phyloP scores from a whole-genome alignment of 306 rosid genomes.

The Quercus alba region DNA sequence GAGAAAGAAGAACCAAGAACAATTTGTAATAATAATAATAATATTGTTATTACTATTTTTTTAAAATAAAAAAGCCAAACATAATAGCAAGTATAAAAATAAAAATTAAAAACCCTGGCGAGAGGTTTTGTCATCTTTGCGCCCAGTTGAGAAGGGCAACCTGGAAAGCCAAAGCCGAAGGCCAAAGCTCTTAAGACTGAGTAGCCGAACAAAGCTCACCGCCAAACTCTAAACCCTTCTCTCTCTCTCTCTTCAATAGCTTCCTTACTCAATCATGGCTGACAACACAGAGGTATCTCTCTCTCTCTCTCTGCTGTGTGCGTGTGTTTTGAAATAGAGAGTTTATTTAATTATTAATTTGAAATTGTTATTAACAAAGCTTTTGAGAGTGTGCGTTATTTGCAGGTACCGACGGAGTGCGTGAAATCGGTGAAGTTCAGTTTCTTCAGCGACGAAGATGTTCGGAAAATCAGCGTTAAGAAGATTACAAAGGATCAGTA shows the following conservation, averaged over 20 bases:
- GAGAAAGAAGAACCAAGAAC: too few species aligned
- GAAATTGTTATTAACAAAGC: background rate
- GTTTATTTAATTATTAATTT: background rate
- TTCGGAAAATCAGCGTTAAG: conserved; percentile 46
- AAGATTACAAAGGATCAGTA: conserved; percentile 45
- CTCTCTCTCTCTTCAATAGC: background rate
- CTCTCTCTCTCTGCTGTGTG: background rate
- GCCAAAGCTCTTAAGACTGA: too few species aligned
- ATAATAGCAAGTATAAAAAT: too few species aligned
- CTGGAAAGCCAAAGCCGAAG: too few species aligned
- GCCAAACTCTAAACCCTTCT: too few species aligned
- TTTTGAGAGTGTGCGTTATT: background rate
- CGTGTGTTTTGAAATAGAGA: background rate
- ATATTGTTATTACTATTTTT: too few species aligned
- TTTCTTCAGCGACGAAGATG: conserved; percentile 59
- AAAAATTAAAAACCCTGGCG: too few species aligned
- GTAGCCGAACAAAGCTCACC: too few species aligned
- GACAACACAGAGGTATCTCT: background rate
- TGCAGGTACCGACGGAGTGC: conserved; percentile 58
- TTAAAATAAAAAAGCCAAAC: too few species aligned
- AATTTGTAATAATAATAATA: too few species aligned
- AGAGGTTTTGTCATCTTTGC: too few species aligned
- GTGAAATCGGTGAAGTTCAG: conserved; percentile 60
- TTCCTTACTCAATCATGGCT: background rate
- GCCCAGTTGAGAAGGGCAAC: too few species aligned